A percentile compares a stretch with the other conserved stretches of the same genome.
These are phyloP conservation scores for Saccharum officinarum DNA, from an alignment of 176 grass and related monocot genomes.

Conservation along the genomic window DNA sequence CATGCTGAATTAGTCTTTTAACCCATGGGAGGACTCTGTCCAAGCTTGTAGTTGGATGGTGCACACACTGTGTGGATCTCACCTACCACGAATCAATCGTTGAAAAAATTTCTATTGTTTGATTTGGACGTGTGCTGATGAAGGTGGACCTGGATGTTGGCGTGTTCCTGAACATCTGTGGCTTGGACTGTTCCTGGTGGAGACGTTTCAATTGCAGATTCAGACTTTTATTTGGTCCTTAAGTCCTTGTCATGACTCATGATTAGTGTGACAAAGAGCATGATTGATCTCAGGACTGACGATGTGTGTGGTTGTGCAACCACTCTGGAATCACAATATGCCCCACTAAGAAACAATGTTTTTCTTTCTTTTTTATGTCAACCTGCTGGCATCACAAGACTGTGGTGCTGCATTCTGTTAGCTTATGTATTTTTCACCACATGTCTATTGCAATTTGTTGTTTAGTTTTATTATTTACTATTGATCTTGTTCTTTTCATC, in stretches of 20 bases:
- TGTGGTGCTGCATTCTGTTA: slow-evolving; percentile 17
- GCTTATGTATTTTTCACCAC: background rate
- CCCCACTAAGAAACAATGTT: slow-evolving; percentile 23
- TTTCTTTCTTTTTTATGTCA: background rate
- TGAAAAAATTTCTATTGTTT: slow-evolving; percentile 18
- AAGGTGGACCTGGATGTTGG: slow-evolving; percentile 15
- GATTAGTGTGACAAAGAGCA: background rate
- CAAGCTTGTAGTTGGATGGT: background rate
- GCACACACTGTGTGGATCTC: slow-evolving; percentile 19
- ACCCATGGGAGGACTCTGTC: background rate
- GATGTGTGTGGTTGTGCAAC: background rate
- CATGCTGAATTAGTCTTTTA: slow-evolving; percentile 7
- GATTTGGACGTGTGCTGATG: slow-evolving; percentile 28
- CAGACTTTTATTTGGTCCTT: slow-evolving; percentile 26
- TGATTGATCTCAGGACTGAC: slow-evolving; percentile 8
- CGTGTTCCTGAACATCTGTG: slow-evolving; percentile 20
- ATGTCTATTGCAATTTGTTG: background rate
- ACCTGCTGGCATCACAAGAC: background rate
- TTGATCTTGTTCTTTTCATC: background rate
- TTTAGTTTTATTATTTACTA: background rate
- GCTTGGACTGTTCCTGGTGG: background rate
- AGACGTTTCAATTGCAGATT: slow-evolving; percentile 17
- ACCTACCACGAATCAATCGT: slow-evolving; percentile 5
- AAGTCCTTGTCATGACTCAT: slow-evolving; percentile 29
- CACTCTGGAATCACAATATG: background rate